Base-by-base conservation (phyloP, 208 protist genomes). In the Endotrypanum monterogeii region DNA sequence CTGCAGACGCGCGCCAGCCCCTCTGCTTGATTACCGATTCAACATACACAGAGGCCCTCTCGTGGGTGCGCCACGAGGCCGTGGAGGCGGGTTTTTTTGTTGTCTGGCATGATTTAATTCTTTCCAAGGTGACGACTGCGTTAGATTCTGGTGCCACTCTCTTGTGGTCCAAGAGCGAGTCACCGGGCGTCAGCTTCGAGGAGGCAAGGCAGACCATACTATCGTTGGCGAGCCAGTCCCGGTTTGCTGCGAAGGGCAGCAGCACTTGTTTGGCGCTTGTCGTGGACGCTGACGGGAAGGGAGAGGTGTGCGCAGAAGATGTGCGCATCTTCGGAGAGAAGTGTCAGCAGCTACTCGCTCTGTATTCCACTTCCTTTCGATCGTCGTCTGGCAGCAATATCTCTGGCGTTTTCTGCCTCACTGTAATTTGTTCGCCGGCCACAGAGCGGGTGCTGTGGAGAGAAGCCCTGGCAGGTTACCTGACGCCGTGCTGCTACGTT, bases 391-490 rank as follows among this genome's bases (percentile, higher is more conserved):
- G 37, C 30, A 30, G 39, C 41, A 73, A 58, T 18, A 41, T 25
- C 20, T 62, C 41, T 4, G 20, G 67, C 1, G 46, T 35, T 39
- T n/a, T 87, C 28, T 78, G 74, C 39, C 57, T 86, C 20, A 58
- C 68, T n/a, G n/a, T 86, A 55, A 58, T 86, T 14, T 78, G 72
- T 55, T 74, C 65, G 5, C 32, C 57, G 3, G 65, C 25, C 16
- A 70, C 71, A 50, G 73, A 83, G 66, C 25, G 76, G 0, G 51
- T 76, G 51, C 73, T 79, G 57, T 83, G 83, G 83, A 35, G 67
- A 9, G 52, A 55, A 41, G 28, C n/a, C 48, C 1, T 56, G 18
- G 30, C 32, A 0, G 44, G 20, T 14, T 52, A 67, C 28, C 48
- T 52, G 54, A 52, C 54, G 20, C 71, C 66, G 23, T 81, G 76